Evolutionary conservation across 345 rosid species (phyloP).

Genomic region (Firmiana major): DNA sequence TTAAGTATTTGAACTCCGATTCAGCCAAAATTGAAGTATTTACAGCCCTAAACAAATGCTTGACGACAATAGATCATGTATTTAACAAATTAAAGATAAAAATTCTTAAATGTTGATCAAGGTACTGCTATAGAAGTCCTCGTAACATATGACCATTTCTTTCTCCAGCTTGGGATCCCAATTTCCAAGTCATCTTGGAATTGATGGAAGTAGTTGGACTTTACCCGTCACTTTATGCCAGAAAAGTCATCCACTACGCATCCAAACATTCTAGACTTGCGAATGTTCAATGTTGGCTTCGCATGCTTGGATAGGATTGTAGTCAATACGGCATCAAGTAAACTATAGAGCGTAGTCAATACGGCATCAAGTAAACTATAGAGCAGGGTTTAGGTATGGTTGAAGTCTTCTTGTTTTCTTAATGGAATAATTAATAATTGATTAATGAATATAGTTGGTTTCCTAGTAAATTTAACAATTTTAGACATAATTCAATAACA

Average conservation of each 20-base stretch:
- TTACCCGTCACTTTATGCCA: background rate
- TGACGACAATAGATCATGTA: too few relatives aligned
- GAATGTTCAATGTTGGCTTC: background rate
- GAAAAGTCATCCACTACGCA: background rate
- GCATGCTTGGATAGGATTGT: background rate
- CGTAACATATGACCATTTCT: too few relatives aligned
- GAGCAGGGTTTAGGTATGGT: background rate
- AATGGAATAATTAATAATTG: background rate
- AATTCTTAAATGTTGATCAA: too few relatives aligned
- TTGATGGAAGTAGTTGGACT: background rate
- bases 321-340: background rate
- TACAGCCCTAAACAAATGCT: too few relatives aligned
- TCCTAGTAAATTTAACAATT: too few relatives aligned
- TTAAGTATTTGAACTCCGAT: too few relatives aligned
- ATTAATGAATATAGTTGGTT: background rate
- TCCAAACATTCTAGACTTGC: background rate
- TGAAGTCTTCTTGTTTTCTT: background rate
- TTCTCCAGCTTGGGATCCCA: background rate
- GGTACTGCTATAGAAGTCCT: too few relatives aligned
- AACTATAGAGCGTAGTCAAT: background rate
- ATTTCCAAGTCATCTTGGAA: background rate
- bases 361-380: background rate
- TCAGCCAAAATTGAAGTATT: too few relatives aligned
- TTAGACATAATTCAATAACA: too few relatives aligned
- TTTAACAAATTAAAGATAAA: too few relatives aligned